Percentiles rank a stretch among this genome's conserved stretches.
Evolutionary conservation across 2,329 filamentous ascomycete genomes (phyloP).

Genomic region (Monilinia polystroma): DNA sequence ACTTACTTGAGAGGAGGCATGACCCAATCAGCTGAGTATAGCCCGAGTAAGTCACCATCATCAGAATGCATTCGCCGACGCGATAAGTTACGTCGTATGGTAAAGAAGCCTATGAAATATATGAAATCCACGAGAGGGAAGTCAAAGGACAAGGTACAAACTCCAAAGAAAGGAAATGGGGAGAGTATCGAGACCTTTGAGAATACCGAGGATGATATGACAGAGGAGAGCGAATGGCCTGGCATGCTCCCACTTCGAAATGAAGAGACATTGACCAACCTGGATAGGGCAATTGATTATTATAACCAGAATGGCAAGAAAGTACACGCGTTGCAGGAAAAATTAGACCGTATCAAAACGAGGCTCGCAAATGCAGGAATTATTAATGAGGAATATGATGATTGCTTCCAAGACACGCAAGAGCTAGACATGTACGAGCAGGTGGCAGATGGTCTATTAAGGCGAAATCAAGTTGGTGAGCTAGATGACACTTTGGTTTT

Average conservation of each 20-base stretch:
- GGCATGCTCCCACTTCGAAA: background rate
- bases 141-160: background rate
- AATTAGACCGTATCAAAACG: background rate
- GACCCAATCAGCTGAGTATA: fast-evolving
- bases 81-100: no score
- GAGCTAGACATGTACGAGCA: no score
- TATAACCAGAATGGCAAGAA: background rate
- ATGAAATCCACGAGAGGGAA: background rate
- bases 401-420: background rate
- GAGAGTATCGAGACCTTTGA: background rate
- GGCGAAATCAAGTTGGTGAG: no score
- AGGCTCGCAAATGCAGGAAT: background rate
- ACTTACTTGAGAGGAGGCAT: background rate
- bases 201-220: background rate
- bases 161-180: background rate
- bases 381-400: background rate
- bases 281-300: background rate
- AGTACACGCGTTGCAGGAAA: background rate
- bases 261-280: background rate
- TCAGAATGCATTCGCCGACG: background rate
- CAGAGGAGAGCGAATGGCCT: background rate
- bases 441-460: no score
- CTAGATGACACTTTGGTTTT: no score
- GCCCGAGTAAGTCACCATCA: no score
- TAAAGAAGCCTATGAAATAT: background rate